Base-by-base conservation (phyloP, 805 yeast species). In the Lipomyces lipofer region DNA sequence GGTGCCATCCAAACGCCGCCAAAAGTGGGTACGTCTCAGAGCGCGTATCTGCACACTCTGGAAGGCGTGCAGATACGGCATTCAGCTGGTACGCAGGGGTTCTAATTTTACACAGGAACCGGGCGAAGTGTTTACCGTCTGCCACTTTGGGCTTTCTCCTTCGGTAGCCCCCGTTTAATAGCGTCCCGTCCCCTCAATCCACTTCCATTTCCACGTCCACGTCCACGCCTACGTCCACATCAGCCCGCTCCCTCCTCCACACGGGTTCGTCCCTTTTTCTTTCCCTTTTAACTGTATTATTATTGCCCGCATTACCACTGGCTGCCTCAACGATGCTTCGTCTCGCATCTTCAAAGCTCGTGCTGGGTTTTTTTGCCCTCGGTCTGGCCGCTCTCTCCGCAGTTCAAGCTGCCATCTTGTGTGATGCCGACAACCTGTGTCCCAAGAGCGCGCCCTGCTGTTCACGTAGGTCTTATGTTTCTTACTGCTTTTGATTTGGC, bases 381-480 rank as follows among this genome's bases (percentile, higher is more conserved):
- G n/a, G n/a, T n/a, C n/a, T 50, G 21, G 43, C 47, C 63, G 19
- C 30, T 22, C 51, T 53, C 13, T 15, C 44, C 64, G 67, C 50
- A 56, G 56, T 43, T 57, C 66, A 55, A 47, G 61, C 59, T 48
- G 53, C 64, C 43, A 49, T 64, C n/a, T 40, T 66, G 6, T 89
- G 96, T 72, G 78, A 78, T 58, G 70, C 78, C 8, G 74, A 81
- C 9, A 56, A 65, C 13, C 64, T 75, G 3, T 90, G 97, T 73
- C 97, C 97, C 1, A 81, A 85, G 66, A 77, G 75, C 43, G 62
- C 67, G n/a, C 97, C 97, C 53, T 90, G 97, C 71, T 90, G 97
- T 70, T 81, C 88, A 10, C 84, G 62, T 52, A 36, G 13, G 62
- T 58, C 12, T n/a, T 12, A 15, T 39, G 29, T 21, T 47, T 5